phyloP scores from a whole-genome alignment of 495 filamentous ascomycete genomes.

The Neurospora sp. region DNA sequence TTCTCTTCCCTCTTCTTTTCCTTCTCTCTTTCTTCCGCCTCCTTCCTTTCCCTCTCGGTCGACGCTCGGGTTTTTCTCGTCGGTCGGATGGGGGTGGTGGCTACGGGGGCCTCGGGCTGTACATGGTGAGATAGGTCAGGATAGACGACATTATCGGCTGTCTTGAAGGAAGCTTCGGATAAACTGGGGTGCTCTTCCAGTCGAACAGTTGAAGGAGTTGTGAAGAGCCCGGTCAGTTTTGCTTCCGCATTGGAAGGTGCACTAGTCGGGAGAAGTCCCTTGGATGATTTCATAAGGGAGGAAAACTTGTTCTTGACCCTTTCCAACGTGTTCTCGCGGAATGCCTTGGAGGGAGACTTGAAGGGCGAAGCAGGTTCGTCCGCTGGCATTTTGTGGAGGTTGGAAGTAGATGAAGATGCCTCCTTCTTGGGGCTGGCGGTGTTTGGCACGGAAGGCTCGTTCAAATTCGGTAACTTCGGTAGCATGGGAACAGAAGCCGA shows the following conservation, averaged over 20 bases:
- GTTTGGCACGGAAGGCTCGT: conserved; percentile 24
- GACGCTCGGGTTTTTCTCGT: conserved; percentile 59
- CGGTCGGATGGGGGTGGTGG: conserved; percentile 28
- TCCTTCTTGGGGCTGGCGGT: conserved; percentile 45
- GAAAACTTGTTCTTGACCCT: conserved; percentile 82
- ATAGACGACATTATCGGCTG: conserved; percentile 28
- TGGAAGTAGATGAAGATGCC: conserved; percentile 53
- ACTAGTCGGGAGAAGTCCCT: conserved; percentile 70
- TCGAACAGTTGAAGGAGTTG: conserved; percentile 30
- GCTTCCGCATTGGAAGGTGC: conserved; percentile 68
- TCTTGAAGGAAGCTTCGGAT: conserved; percentile 30
- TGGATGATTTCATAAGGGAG: conserved; percentile 77
- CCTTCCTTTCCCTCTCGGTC: conserved; percentile 54
- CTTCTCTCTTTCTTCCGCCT: conserved; percentile 54
- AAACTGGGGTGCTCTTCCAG: conserved; percentile 23
- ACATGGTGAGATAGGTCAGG: conserved; percentile 33
- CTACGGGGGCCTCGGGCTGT: conserved; percentile 12
- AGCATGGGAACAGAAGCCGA: conserved; percentile 47
- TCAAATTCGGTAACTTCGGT: conserved; percentile 34
- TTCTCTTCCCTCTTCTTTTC: conserved; percentile 45
- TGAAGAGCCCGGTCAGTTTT: conserved; percentile 41
- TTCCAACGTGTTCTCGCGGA: conserved; percentile 69
- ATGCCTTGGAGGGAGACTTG: conserved; percentile 58
- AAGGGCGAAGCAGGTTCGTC: conserved; percentile 52
- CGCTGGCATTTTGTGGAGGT: conserved; percentile 30